Base-by-base conservation (phyloP, 805 yeast genomes). In the Komagataella ulmi region DNA sequence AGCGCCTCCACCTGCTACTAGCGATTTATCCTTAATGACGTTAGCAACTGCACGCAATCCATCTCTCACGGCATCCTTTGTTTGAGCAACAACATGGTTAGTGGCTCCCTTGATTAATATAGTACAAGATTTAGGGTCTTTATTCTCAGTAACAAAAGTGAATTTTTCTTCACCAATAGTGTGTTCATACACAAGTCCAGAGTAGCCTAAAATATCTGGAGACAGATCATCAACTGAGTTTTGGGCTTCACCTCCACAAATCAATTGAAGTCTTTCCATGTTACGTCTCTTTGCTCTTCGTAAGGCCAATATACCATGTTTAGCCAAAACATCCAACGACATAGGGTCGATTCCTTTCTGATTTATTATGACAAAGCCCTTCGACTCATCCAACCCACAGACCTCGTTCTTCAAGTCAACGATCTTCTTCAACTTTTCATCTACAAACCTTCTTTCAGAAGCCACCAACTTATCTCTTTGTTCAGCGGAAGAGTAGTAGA, bases 291-390 rank as follows among this genome's bases (percentile, higher is more conserved):
- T 93, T 47, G 99, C 99, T 65, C 99, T 82, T 74, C 99, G 83
- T 61, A 93, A 76, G 1, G 99, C 99, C 59, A 93, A 74, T 58
- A 93, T 93, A 59, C 85, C 86, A 68, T 93, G 85, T 65, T 88
- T 88, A 47, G 98, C 98, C 57, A 93, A 75, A 4, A 91, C 83
- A 65, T 93, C 99, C 56, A 93, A 73, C 6, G 97, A 89, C 93
- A 93, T 85, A 57, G 99, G 99, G 65, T 93, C 99, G 58, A 93
- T 93, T 61, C 99, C 99, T 75, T 93, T 93, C 70, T 93, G 99
- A 71, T 93, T 93, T 66, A 93, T 86, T 53, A 93, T 86, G 53
- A 93, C 98, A 68, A 93, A 93, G 2, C 91, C 88, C 61, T 82
- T 75, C 57, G 80, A 73, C 7, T 81, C 72, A 61, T 81, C 84